Evolutionary conservation across 1,139 yeast species (phyloP).

Genomic region (Geotrichum europaeum): DNA sequence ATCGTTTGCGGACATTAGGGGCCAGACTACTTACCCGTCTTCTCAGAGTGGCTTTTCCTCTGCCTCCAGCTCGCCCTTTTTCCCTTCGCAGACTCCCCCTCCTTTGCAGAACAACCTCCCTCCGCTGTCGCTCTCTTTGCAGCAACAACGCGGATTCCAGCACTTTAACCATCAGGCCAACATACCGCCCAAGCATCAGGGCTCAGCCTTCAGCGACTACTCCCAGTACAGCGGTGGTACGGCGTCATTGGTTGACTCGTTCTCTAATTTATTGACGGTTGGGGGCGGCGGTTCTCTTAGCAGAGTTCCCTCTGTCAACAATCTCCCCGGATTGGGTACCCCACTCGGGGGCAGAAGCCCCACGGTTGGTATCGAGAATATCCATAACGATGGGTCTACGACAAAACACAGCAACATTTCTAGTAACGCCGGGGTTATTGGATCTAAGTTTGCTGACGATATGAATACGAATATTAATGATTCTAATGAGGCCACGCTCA

Average conservation of each 20-base stretch:
- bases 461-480: slow-evolving; percentile 16
- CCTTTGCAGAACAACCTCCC: slow-evolving; percentile 17
- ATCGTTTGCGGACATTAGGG: slow-evolving; percentile 48
- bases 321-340: slow-evolving; percentile 6
- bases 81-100: slow-evolving; percentile 30
- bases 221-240: slow-evolving; percentile 11
- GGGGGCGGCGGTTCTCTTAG: slow-evolving; percentile 10
- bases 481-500: slow-evolving; percentile 18
- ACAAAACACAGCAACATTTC: slow-evolving; percentile 7
- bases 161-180: not conserved
- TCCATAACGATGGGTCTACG: slow-evolving; percentile 9
- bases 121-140: slow-evolving; percentile 20
- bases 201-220: not conserved
- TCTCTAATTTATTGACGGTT: slow-evolving; percentile 23
- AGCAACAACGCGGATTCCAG: slow-evolving; percentile 24
- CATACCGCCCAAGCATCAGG: not conserved
- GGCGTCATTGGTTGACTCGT: slow-evolving; percentile 25
- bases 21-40: slow-evolving; percentile 22
- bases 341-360: slow-evolving; percentile 11
- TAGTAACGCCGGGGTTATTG: slow-evolving; percentile 16
- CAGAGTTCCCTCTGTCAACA: slow-evolving; percentile 14
- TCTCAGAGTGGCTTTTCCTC: slow-evolving; percentile 25
- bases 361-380: slow-evolving; percentile 13
- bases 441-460: slow-evolving; percentile 14
- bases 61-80: slow-evolving; percentile 28